Evolutionary conservation across 805 yeast species (phyloP), one percentile per base, ranked within the genome.

Genomic region (Blastobotrys terrestris): DNA sequence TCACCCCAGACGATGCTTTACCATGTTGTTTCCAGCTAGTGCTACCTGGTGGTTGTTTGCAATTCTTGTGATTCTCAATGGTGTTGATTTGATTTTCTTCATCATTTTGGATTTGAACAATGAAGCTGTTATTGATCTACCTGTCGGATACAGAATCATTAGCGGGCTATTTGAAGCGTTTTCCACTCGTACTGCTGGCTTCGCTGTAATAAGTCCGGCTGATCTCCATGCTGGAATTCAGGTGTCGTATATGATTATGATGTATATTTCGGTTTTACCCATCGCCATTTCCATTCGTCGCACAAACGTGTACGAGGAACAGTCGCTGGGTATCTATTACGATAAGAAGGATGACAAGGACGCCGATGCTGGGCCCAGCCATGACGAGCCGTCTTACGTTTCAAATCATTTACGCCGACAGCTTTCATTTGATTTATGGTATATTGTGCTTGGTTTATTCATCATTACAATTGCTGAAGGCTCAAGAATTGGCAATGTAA

Each of bases 271-370:
- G 14, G 97, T 92, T 44, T 75, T 91, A 65, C 99, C 99, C 0
- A 73, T 94, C 60, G 99, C 99, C 31, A 94, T 94, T 58, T 88
- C 97, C 40, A 90, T 94, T 57, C 82, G 99, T 72, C 80, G 97
- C 67, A 94, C 99, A 16, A 94, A 94, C 67, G 99, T 94, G 52
- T 94, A 94, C 71, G 99, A 94, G 67, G 99, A 94, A 63, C 98
- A 90, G 65, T 87, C 97, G 0, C 71, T 94, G 53, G 99, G 99
- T n/a, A 78, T 90, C n/a, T 91, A 87, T 64, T 77, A 71, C n/a
- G 65, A 58, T 7, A 55, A 56, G 13, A 62, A 54, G 39, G 60
- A 58, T 41, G 67, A 62, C 18, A 60, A 60, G 13, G 74, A 71
- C 4, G 60, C 62, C 3, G 74, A 76, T 15, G 14, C 16, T n/a